phyloP scores from a whole-genome alignment of 2,329 filamentous ascomycete genomes.

The Xylaria polymorpha region DNA sequence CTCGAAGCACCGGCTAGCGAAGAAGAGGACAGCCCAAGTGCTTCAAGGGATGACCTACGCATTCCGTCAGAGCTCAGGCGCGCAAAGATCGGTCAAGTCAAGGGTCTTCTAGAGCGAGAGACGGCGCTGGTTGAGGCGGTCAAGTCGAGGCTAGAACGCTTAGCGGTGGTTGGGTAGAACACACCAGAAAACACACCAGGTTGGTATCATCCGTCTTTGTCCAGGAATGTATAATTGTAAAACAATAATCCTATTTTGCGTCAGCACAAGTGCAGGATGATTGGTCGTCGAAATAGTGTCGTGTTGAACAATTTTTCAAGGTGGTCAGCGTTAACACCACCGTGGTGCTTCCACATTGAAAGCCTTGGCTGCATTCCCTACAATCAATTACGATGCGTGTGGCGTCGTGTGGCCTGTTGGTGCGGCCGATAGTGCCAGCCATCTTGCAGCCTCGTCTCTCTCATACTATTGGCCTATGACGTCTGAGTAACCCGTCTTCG shows the following conservation, averaged over 20 bases:
- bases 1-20: conserved; percentile 49
- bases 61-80: conserved; percentile 71
- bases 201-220: conserved; percentile 26
- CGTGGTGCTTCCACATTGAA: conserved; percentile 14
- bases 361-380: conserved; percentile 5
- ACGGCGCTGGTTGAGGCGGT: conserved; percentile 75
- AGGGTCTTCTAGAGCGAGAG: conserved; percentile 72
- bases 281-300: conserved; percentile 11
- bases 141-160: conserved; percentile 68
- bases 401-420: conserved; percentile 19
- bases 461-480: conserved; percentile 20
- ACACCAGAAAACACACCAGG: conserved; percentile 25
- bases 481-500: conserved; percentile 14
- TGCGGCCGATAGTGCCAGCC: conserved; percentile 17
- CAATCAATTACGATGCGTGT: conserved; percentile 14
- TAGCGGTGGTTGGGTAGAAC: conserved; percentile 54
- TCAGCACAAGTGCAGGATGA: conserved; percentile 29
- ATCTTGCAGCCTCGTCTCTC: conserved; percentile 24
- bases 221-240: conserved; percentile 40
- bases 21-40: conserved; percentile 46
- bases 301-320: conserved; percentile 16
- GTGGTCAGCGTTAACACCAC: conserved; percentile 24
- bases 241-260: conserved; percentile 15
- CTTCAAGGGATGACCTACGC: conserved; percentile 58
- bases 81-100: conserved; percentile 73